Percentiles rank a stretch among this genome's conserved stretches.
phyloP scores from a whole-genome alignment of 1,139 yeast species.

The Yamadazyma blattariae region DNA sequence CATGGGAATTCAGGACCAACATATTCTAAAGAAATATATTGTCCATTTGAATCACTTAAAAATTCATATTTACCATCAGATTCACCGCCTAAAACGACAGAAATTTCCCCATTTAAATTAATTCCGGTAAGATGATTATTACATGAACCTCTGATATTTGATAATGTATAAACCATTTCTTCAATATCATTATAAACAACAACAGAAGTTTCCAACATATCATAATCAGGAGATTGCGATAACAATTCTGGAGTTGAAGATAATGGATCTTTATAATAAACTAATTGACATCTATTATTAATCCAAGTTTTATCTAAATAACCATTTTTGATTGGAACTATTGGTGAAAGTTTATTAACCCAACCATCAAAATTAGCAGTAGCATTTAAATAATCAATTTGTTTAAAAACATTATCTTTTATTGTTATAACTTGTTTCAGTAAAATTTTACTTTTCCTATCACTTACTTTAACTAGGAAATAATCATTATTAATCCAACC shows the following conservation, averaged over 20 bases:
- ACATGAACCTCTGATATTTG: constrained; percentile 46
- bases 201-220: constrained; percentile 54
- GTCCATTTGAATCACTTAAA: constrained; percentile 53
- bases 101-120: constrained; percentile 15
- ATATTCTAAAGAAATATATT: constrained; percentile 52
- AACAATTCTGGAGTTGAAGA: constrained; percentile 39
- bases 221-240: constrained; percentile 62
- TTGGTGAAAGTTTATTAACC: constrained; percentile 46
- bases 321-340: constrained; percentile 43
- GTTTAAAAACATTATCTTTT: constrained; percentile 11
- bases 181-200: constrained; percentile 52
- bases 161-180: constrained; percentile 58
- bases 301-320: constrained; percentile 75
- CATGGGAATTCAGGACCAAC: constrained; percentile 67
- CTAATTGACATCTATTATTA: constrained; percentile 65
- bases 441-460: constrained; percentile 63
- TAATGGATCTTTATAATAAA: constrained; percentile 52
- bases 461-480: constrained; percentile 64
- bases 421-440: constrained; percentile 49
- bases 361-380: constrained; percentile 55
- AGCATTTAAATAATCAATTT: constrained; percentile 15
- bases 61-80: constrained; percentile 31
- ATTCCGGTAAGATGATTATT: constrained; percentile 29
- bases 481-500: constrained; percentile 60
- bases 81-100: constrained; percentile 20